Evolutionary conservation across 768 basidiomycete genomes (phyloP), one percentile per base, ranked within the genome.

Genomic region (Collybiopsis confluens): DNA sequence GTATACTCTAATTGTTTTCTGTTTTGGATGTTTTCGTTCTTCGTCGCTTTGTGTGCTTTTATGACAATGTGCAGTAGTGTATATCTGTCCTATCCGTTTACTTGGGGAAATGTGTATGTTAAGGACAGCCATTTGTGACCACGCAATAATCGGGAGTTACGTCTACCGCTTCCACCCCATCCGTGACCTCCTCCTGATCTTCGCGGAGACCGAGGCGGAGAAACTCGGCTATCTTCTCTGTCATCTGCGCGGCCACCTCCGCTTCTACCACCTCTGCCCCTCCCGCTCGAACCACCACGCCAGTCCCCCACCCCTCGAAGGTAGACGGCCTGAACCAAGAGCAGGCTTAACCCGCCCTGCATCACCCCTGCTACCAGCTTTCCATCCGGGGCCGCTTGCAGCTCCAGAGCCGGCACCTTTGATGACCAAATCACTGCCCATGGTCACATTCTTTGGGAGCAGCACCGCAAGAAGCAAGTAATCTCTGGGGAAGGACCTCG

Each of bases 401-500:
- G 70, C 52, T 8, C 64, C 57, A 30, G 54, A 60, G 55, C 56
- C 63, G 47, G 73, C 67, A 30, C 71, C 79, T 64, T 82, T 85
- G 68, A 79, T 76, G 15, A 73, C 62, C 13, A 76, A 62, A 54
- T 87, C 87, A 5, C 68, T 73, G 2, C 79, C 77, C 16, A 75
- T 66, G 4, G 72, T 75, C 33, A 75, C 74, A 56, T 80, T 80
- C 69, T 88, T 90, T 13, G 90, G 90, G 38, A 92, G 75, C 26
- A 86, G 65, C 23, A 92, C 82, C n/a, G 86, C 76, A 44, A 92
- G 74, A 59, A 82, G 79, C 36, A 92, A 77, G 60, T 82, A 90
- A 62, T 92, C 90, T 16, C 90, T 90, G 0, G 90, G 89, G 0
- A 90, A 76, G 60, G 92, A 88, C 35, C 87, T 75, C 24, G 92